Percentiles rank a stretch among this genome's conserved stretches.
Evolutionary conservation across 352 stramenopile species (phyloP).

Genomic region (Paralagenidium karlingii): DNA sequence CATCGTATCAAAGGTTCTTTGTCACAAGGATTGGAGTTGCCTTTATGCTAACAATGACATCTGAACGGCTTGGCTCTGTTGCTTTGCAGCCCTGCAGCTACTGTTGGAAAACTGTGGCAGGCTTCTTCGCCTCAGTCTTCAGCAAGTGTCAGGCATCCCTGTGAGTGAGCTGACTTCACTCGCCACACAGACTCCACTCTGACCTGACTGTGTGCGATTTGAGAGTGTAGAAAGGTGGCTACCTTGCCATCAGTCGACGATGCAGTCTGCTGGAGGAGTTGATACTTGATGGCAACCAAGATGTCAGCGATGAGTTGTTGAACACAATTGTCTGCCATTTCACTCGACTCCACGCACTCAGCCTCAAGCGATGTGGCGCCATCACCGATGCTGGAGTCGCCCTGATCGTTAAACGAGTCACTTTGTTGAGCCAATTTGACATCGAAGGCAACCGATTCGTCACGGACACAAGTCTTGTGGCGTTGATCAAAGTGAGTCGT

Average conservation of each 20-base stretch:
- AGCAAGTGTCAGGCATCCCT: conserved; percentile 17
- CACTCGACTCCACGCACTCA: conserved; percentile 18
- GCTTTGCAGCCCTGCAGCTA: conserved; percentile 15
- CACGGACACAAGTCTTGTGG: conserved; percentile 21
- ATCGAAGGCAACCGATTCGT: conserved; percentile 29
- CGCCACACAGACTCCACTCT: not conserved
- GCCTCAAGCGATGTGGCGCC: conserved; percentile 28
- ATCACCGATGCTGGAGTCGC: conserved; percentile 39
- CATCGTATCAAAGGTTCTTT: conserved; percentile 16
- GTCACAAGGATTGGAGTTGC: not conserved
- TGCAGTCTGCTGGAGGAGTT: conserved; percentile 16
- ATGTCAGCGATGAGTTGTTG: conserved; percentile 42
- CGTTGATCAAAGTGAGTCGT: conserved; percentile 25
- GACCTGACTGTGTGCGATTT: not conserved
- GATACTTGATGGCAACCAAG: conserved; percentile 22
- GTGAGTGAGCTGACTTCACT: conserved; percentile 13
- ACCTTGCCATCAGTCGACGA: conserved; percentile 6
- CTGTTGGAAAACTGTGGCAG: conserved; percentile 23
- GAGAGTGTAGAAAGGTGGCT: conserved; percentile 42
- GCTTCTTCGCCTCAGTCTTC: conserved; percentile 24
- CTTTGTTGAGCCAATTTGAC: conserved; percentile 18
- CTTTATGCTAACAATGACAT: not conserved
- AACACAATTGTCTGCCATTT: conserved; percentile 17
- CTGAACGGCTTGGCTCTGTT: not conserved
- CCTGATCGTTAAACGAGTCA: conserved; percentile 22